Conservation (phyloP, 805 yeast genomes). For the Candida awuae region DNA sequence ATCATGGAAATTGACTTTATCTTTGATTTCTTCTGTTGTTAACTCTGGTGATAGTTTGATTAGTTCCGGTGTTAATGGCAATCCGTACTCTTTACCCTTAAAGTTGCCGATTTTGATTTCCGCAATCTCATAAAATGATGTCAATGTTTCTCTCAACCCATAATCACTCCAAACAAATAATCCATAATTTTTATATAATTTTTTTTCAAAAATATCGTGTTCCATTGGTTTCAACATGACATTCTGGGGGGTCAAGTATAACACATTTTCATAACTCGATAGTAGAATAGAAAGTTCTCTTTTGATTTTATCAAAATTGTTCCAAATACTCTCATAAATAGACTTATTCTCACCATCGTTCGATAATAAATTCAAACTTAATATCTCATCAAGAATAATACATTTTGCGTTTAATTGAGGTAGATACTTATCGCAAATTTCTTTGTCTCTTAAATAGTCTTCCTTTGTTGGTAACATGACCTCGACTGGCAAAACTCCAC, state of each 20-base stretch:
- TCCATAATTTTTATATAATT: slow-evolving; percentile 45
- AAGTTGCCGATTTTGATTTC: slow-evolving; percentile 33
- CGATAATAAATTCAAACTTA: slow-evolving; percentile 30
- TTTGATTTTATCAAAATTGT: slow-evolving; percentile 31
- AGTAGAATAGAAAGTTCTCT: slow-evolving; percentile 35
- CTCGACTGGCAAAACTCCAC: slow-evolving; percentile 40
- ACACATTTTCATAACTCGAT: slow-evolving; percentile 38
- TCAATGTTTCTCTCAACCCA: slow-evolving; percentile 72
- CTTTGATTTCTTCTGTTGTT: slow-evolving; percentile 23
- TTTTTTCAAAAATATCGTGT: slow-evolving; percentile 30
- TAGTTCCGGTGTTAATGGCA: slow-evolving; percentile 18
- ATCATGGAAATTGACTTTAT: slow-evolving; percentile 20
- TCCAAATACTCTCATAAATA: slow-evolving; percentile 31
- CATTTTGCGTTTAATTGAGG: slow-evolving; percentile 52
- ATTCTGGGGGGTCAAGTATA: slow-evolving; percentile 40
- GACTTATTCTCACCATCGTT: slow-evolving; percentile 23
- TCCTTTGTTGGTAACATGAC: slow-evolving; percentile 34
- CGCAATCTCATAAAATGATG: slow-evolving; percentile 57
- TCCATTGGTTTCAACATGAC: slow-evolving; percentile 35
- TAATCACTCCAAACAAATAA: slow-evolving; percentile 74
- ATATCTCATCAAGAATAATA: slow-evolving; percentile 42
- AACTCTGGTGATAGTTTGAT: slow-evolving; percentile 3
- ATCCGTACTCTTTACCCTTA: slow-evolving; percentile 27
- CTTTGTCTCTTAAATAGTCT: slow-evolving; percentile 36
- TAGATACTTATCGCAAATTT: slow-evolving; percentile 38